phyloP scores from a whole-genome alignment of 768 basidiomycete genomes.

The Boletellus sp. region DNA sequence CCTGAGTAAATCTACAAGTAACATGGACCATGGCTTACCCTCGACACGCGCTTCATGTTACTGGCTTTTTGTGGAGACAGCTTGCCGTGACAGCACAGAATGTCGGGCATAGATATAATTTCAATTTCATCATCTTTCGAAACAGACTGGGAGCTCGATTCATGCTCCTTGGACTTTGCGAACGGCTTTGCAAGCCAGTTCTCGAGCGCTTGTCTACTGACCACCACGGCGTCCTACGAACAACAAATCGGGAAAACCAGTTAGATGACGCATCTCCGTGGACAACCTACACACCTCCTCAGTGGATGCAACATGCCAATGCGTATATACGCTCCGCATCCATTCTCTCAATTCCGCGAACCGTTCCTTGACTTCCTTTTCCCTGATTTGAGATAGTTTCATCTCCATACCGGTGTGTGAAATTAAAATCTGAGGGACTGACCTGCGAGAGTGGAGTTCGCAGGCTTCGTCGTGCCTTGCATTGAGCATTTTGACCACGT shows the following conservation, averaged over 20 bases:
- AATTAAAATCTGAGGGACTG: constrained; percentile 23
- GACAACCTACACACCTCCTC: constrained; percentile 42
- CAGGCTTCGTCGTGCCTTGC: constrained; percentile 51
- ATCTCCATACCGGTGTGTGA: constrained; percentile 15
- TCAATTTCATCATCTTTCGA: constrained; percentile 20
- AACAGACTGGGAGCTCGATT: constrained; percentile 16
- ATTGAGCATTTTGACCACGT: constrained; percentile 55
- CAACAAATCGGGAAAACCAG: constrained; percentile 15
- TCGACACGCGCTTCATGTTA: constrained; percentile 66
- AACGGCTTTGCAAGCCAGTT: constrained; percentile 50
- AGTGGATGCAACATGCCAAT: constrained; percentile 52
- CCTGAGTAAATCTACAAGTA: not conserved
- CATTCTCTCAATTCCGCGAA: constrained; percentile 52
- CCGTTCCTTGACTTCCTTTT: constrained; percentile 35
- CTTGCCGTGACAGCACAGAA: constrained; percentile 59
- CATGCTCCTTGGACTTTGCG: constrained; percentile 19
- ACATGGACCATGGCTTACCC: constrained; percentile 34
- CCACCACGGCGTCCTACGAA: constrained; percentile 51
- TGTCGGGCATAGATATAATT: constrained; percentile 36
- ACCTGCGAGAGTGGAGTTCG: constrained; percentile 47
- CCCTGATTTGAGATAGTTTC: constrained; percentile 33
- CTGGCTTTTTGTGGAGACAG: constrained; percentile 58
- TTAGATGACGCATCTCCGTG: constrained; percentile 5
- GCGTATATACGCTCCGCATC: constrained; percentile 57
- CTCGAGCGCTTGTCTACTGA: constrained; percentile 58